Conservation (phyloP, 2,329 filamentous ascomycete genomes). For the Sporothrix inflata region DNA sequence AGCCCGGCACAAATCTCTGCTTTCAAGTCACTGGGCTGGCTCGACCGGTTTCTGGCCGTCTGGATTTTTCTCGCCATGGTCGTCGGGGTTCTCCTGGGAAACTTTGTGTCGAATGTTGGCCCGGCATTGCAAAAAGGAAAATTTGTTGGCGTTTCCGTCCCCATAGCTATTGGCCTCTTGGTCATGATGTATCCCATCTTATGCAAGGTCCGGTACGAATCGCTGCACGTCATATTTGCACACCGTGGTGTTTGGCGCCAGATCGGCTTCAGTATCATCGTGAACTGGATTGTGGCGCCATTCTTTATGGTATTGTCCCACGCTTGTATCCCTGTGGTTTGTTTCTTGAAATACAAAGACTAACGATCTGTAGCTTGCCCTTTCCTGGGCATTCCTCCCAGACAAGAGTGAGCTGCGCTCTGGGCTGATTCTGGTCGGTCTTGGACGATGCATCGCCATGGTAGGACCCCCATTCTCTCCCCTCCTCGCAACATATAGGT, state of each 20-base stretch:
- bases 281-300: constrained; percentile 85
- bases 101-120: constrained; percentile 68
- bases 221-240: constrained; percentile 67
- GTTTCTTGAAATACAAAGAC: too few relatives aligned
- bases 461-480: constrained; percentile 44
- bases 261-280: constrained; percentile 72
- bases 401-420: constrained; percentile 61
- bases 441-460: constrained; percentile 90
- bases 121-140: constrained; percentile 68
- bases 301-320: constrained; percentile 69
- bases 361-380: constrained; percentile 56
- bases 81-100: constrained; percentile 74
- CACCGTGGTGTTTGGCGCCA: constrained; percentile 73
- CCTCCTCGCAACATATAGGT: background rate
- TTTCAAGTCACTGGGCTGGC: constrained; percentile 59
- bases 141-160: constrained; percentile 58
- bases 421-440: constrained; percentile 78
- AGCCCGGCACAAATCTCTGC: constrained; percentile 40
- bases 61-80: constrained; percentile 83
- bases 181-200: constrained; percentile 96
- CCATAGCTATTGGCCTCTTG: constrained; percentile 70
- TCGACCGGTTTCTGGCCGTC: constrained; percentile 66
- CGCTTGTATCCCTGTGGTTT: too few relatives aligned
- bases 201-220: constrained; percentile 82
- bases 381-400: constrained; percentile 70